phyloP scores from a whole-genome alignment of 768 basidiomycete species.

The Trametes coccinea region DNA sequence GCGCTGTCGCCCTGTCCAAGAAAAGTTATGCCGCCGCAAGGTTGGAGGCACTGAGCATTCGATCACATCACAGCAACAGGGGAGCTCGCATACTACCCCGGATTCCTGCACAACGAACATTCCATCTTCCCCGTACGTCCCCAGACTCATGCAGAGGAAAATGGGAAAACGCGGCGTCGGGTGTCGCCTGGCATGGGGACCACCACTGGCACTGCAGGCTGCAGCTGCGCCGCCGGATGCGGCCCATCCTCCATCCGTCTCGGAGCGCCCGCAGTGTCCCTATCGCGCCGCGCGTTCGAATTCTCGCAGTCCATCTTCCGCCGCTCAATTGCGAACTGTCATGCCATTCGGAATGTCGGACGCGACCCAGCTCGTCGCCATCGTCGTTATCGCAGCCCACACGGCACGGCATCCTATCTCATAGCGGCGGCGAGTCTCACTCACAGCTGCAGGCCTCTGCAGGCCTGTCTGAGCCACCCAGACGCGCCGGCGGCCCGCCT shows the following conservation, averaged over 20 bases:
- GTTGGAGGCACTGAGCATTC: not conserved
- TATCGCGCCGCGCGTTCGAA: no score
- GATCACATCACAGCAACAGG: not conserved
- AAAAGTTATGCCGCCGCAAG: no score
- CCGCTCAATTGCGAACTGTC: not conserved
- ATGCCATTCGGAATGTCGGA: not conserved
- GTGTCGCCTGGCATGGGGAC: no score
- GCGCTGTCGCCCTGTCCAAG: no score
- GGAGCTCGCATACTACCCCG: not conserved
- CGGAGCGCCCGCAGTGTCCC: conserved; percentile 9
- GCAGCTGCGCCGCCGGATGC: not conserved
- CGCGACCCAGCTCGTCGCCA: not conserved
- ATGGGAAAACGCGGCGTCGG: no score
- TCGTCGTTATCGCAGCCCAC: no score
- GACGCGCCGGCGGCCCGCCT: not conserved
- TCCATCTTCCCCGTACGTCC: not conserved
- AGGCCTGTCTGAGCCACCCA: no score
- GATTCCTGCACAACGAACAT: not conserved
- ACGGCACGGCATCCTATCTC: no score
- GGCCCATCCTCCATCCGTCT: conserved; percentile 10
- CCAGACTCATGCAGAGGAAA: not conserved
- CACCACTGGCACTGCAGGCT: not conserved
- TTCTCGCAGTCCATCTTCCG: not conserved
- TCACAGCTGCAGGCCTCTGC: no score
- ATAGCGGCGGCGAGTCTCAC: no score